Base-by-base conservation (phyloP, 176 grass and related monocot species). In the Oropetium thomaeum region DNA sequence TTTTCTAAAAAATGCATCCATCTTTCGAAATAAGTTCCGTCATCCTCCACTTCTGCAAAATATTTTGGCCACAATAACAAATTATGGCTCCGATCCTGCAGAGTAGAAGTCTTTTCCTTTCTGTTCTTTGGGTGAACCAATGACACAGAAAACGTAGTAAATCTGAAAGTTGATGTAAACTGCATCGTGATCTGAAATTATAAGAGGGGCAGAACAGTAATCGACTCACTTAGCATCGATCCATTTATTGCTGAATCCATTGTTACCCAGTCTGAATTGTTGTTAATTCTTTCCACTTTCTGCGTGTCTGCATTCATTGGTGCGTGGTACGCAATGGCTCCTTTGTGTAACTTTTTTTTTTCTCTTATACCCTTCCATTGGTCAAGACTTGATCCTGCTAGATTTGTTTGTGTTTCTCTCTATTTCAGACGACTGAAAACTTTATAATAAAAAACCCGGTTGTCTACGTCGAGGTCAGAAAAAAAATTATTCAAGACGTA, bases 1-100 rank as follows among this genome's bases (percentile, higher is more conserved):
- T 26, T 57, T 57, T 13, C 9, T 5, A 4, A 57, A 27, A 57
- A 27, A 23, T 20, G 20, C 49, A 52, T 37, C 44, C 48, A 7
- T 47, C 17, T 64, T 58, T 31, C 20, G 37, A 17, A 49, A 61
- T 30, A 35, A 16, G 14, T 71, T 42, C 48, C 45, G 66, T 32
- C 22, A 48, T 20, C 14, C 77, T 37, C 40, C 49, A 40, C 39
- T 58, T 58, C 45, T 77, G 78, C 65, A 64, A 76, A 69, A 34
- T 42, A 43, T 2, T 37, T n/a, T n/a, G 13, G 20, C 44, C 63
- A 19, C 33, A 28, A 32, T 42, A 67, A 32, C n/a, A 12, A 65
- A 26, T 5, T 48, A 16, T 40, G 44, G 23, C 25, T 40, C 9
- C 37, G 27, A 28, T 35, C 26, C 29, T 30, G 39, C 40, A 10